Base-by-base conservation (phyloP, 2,329 filamentous ascomycete species). In the Juglanconis sp. region DNA sequence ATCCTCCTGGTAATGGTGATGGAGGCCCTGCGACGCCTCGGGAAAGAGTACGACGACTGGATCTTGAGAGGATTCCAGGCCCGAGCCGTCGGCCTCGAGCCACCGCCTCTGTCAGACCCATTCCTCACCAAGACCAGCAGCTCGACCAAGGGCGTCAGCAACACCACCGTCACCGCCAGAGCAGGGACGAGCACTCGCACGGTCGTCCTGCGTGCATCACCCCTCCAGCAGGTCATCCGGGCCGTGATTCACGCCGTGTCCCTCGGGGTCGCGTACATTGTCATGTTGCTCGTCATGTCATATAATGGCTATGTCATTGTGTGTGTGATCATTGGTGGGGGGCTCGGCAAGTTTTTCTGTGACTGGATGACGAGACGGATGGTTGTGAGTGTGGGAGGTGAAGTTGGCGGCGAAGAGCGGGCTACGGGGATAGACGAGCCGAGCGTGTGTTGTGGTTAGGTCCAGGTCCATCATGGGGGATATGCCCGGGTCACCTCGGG, bases 321-420 rank as follows among this genome's bases (percentile, higher is more conserved):
- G 58, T 73, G 71, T 54, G 78, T 78, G 53, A 68, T 79, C 34
- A 68, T 83, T 47, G 81, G 81, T 4, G 78, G 78, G 9, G 77
- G 78, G 7, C 64, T 83, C 49, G 81, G 81, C 61, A 82, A 82
- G 70, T 82, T 82, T 66, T 64, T 81, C n/a, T 81, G 77, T 65
- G 80, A 82, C 68, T 83, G 81, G 81, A 70, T 81, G 68, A 76
- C 77, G 31, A 71, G 74, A 52, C 76, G 72, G 58, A 71, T 81
- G n/a, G 71, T 76, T 0, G 58, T 75, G 13, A 44, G 49, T 35
- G 62, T 72, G 1, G 67, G 10, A 2, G 13, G 63, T 4, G 64
- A 62, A 1, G 65, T 65, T 4, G 66, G 64, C 1, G 64, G 64
- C 5, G 63, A 68, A 2, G 69, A 60, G 31, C 66, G 65, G 38